These are phyloP conservation scores for Teunomyces kruisii DNA, from an alignment of 805 yeast genomes.

Conservation along the genomic window DNA sequence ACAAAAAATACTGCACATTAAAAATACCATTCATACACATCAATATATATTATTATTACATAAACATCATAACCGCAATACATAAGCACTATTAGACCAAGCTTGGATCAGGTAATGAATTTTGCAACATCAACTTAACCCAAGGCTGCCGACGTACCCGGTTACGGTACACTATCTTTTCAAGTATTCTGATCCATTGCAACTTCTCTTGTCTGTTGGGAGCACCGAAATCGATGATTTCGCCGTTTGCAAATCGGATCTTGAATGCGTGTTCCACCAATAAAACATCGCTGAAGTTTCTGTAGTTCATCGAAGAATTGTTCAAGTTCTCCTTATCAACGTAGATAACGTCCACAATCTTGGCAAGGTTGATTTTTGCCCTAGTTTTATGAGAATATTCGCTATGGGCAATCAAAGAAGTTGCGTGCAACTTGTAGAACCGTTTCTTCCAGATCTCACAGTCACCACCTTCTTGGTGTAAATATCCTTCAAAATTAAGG, in stretches of 20 bases:
- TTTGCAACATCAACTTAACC: conserved; percentile 49
- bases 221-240: conserved; percentile 81
- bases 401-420: conserved; percentile 72
- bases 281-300: conserved; percentile 73
- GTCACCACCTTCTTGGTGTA: conserved; percentile 93
- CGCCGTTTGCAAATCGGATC: conserved; percentile 74
- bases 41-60: conserved; percentile 7
- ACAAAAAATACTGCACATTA: not conserved
- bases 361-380: conserved; percentile 72
- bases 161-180: conserved; percentile 55
- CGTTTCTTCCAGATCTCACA: conserved; percentile 71
- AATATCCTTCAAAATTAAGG: conserved; percentile 56
- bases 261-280: conserved; percentile 73
- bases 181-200: conserved; percentile 65
- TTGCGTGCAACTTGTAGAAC: conserved; percentile 70
- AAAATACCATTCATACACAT: not conserved
- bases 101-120: conserved; percentile 3
- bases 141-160: conserved; percentile 59
- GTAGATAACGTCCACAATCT: conserved; percentile 55
- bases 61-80: not conserved
- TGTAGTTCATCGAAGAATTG: conserved; percentile 30
- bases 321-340: conserved; percentile 39
- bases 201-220: conserved; percentile 61
- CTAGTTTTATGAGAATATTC: conserved; percentile 66
- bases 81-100: not conserved